These are phyloP conservation scores for Blastocystis sp. DNA, from an alignment of 352 stramenopile species.

Conservation along the genomic window DNA sequence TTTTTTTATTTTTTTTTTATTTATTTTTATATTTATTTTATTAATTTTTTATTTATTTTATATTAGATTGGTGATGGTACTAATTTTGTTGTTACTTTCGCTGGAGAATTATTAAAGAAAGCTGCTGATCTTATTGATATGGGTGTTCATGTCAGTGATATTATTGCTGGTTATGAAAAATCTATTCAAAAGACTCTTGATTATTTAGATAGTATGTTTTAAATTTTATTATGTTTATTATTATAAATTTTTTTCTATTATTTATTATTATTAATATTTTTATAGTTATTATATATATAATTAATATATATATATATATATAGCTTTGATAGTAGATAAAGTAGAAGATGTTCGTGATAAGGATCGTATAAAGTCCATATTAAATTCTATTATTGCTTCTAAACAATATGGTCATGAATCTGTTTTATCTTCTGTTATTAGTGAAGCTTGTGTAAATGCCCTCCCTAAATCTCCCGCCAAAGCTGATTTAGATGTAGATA, in stretches of 20 bases:
- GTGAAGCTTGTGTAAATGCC: conserved; percentile 74
- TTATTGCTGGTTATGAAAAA: conserved; percentile 84
- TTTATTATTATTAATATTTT: too few species aligned
- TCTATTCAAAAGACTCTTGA: conserved; percentile 73
- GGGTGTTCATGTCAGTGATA: conserved; percentile 85
- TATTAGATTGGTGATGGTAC: conserved; percentile 65
- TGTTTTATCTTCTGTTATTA: conserved; percentile 72
- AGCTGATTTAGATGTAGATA: conserved; percentile 77
- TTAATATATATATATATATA: too few species aligned
- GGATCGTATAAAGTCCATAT: conserved; percentile 60
- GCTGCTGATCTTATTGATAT: conserved; percentile 81
- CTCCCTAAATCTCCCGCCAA: conserved; percentile 59
- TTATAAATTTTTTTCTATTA: too few species aligned
- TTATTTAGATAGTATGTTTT: conserved; percentile 53
- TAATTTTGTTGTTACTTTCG: conserved; percentile 84
- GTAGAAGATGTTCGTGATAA: conserved; percentile 60
- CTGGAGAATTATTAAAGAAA: conserved; percentile 81
- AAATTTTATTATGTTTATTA: neutral
- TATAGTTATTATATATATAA: too few species aligned
- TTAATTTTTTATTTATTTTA: neutral
- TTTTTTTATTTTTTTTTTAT: conserved; percentile 2
- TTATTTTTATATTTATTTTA: neutral
- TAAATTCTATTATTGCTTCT: conserved; percentile 76
- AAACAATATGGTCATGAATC: conserved; percentile 92
- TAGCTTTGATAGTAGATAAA: conserved; percentile 57